phyloP scores from a whole-genome alignment of 2,329 filamentous ascomycete genomes.

The Claviceps pazoutovae region DNA sequence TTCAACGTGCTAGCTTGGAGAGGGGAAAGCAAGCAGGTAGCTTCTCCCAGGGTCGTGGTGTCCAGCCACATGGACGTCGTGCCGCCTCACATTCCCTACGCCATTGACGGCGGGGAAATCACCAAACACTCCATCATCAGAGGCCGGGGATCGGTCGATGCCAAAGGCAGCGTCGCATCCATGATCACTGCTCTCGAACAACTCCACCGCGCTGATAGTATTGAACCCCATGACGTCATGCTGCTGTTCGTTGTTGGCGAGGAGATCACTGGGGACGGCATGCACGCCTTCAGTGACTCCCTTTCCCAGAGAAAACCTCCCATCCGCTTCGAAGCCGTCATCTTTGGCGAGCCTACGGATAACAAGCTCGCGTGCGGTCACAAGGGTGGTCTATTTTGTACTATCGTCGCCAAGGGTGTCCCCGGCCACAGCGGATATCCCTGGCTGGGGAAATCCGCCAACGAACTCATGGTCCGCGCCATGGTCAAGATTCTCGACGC shows the following conservation, averaged over 20 bases:
- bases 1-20: constrained; percentile 69
- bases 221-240: constrained; percentile 38
- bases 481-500: constrained; percentile 51
- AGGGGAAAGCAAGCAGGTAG: constrained; percentile 25
- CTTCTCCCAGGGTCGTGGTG: constrained; percentile 47
- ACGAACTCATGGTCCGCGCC: constrained; percentile 65
- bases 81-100: constrained; percentile 59
- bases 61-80: constrained; percentile 74
- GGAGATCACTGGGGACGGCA: constrained; percentile 68
- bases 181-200: constrained; percentile 55
- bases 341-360: constrained; percentile 91
- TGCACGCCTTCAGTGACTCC: constrained; percentile 41
- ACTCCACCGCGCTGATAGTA: constrained; percentile 28
- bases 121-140: constrained; percentile 40
- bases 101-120: constrained; percentile 33
- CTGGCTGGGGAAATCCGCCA: constrained; percentile 75
- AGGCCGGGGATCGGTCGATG: constrained; percentile 63
- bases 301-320: constrained; percentile 19
- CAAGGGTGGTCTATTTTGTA: constrained; percentile 67
- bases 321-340: constrained; percentile 46
- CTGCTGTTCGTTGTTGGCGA: constrained; percentile 68
- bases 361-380: constrained; percentile 78
- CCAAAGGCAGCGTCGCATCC: constrained; percentile 56
- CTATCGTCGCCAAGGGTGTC: constrained; percentile 54
- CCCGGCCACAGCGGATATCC: constrained; percentile 86